Base-by-base conservation (phyloP, 2,329 filamentous ascomycete species). In the Alternaria conjuncta region DNA sequence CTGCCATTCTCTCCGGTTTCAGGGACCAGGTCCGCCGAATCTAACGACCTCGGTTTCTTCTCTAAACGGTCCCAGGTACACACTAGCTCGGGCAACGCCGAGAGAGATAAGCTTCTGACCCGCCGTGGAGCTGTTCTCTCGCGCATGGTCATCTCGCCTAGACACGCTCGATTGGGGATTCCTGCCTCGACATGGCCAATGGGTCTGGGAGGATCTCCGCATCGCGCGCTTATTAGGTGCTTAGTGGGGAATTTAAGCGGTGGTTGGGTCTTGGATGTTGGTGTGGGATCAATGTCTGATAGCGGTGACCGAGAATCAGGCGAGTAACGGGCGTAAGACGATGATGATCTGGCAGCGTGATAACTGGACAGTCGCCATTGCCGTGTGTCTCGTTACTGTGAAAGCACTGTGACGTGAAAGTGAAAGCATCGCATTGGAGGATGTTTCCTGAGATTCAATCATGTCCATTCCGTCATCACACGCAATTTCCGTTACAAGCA, bases 41-140 rank as follows among this genome's bases (percentile, higher is more conserved):
- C 28, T 23, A 46, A 26, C 21, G 54, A 46, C 57, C 57, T 60
- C 61, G 61, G 61, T 60, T 53, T 21, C 25, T 47, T 58, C 36
- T 20, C 26, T 26, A 32, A 21, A 51, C 47, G 13, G 18, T 10
- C 26, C 26, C 26, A 26, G 13, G n/a, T 21, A 41, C 36, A 41
- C 15, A 41, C 47, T 51, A 51, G 26, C 26, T 58, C 56, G 56
- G 51, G 60, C 26, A 20, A 50, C 44, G 18, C 55, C 45, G 50
- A 63, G n/a, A 55, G 56, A 63, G 56, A 60, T 59, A 59, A 59
- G 49, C 55, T 61, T 60, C 60, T 61, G 25, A 53, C 57, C 65
- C 56, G 63, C 43, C 62, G 64, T 68, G 61, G 66, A 63, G 49
- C 54, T 56, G 45, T 44, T 51, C 28, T 25, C 41, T 55, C 47